Evolutionary conservation across 371 early-diverging fungal genomes (phyloP), one percentile per base, ranked within the genome.

Genomic region (Mucor lusitanicus): DNA sequence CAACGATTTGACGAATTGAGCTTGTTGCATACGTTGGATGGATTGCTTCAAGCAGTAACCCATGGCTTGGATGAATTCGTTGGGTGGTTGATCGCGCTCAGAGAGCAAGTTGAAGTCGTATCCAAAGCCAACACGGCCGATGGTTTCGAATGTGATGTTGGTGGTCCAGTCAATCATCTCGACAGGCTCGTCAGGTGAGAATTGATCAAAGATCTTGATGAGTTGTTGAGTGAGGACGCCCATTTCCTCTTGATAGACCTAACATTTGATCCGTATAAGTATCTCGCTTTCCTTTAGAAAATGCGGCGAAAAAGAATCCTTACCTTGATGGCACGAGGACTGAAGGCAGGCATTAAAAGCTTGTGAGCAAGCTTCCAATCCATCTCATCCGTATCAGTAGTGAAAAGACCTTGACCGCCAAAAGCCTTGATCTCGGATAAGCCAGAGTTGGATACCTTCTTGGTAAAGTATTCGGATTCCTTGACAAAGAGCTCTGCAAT

Each of bases 41-140:
- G 70, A 65, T 33, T 69, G 67, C 23, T 65, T 74, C 25, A 79
- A 57, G 56, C 75, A 75, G 32, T 77, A 79, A 6, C 68, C 75
- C 85, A 88, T 86, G n/a, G 86, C 83, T 46, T 82, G 74, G 56
- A 87, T 81, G 50, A 86, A 82, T 3, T 79, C 76, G 58, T 86
- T 80, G 5, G 60, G 65, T 8, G 73, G 71, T 50, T 79, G 74
- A 32, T 85, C 75, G 1, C 70, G 71, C 2, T 48, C 55, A 15
- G 82, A 73, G 1, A 88, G 70, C 19, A 88, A 62, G 25, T 81
- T 69, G 59, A 86, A 84, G n/a, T 83, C 79, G 59, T 84, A 88
- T 3, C 87, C 87, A 56, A 88, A 88, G n/a, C 89, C 89, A 23
- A 79, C 71, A 17, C 75, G 73, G 27, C 82, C 85, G 59, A 86